phyloP scores from a whole-genome alignment of 805 yeast species.

The Phaffomyces antillensis region DNA sequence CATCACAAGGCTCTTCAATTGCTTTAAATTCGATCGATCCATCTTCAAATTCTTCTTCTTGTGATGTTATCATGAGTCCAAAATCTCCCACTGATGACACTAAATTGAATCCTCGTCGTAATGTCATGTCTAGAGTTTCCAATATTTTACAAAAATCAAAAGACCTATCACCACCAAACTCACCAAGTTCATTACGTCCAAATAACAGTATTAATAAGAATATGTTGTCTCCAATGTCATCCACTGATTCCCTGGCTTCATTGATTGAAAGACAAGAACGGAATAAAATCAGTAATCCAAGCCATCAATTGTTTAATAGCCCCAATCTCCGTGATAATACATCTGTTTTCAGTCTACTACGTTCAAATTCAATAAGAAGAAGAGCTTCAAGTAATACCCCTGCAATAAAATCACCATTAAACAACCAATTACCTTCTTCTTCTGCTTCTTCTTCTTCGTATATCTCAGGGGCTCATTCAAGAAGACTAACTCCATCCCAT shows the following conservation, averaged over 20 bases:
- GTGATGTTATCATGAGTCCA: constrained; percentile 2
- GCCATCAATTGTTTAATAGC: constrained; percentile 27
- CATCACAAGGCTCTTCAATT: too few relatives aligned
- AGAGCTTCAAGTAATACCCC: constrained; percentile 8
- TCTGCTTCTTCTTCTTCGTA: not conserved
- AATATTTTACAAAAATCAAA: constrained; percentile 14
- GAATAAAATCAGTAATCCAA: constrained; percentile 35
- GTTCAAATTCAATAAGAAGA: constrained; percentile 5
- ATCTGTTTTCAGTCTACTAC: constrained; percentile 14
- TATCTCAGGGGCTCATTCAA: not conserved
- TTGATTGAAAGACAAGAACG: constrained; percentile 34
- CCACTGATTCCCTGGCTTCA: constrained; percentile 31
- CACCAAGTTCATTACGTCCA: constrained; percentile 5
- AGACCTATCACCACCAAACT: constrained; percentile 13
- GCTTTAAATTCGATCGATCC: too few relatives aligned
- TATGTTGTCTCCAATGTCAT: constrained; percentile 22
- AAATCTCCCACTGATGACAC: not conserved
- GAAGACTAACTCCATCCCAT: constrained; percentile 18
- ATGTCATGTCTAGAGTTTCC: constrained; percentile 13
- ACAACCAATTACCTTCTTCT: not conserved
- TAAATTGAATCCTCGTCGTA: not conserved
- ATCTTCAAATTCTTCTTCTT: too few relatives aligned
- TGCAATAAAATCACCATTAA: constrained; percentile 12
- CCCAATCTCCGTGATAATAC: not conserved
- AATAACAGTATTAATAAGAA: not conserved